Evolutionary conservation across 805 yeast species (phyloP), one percentile per base, ranked within the genome.

Genomic region (Sugiyamaella marilandica): DNA sequence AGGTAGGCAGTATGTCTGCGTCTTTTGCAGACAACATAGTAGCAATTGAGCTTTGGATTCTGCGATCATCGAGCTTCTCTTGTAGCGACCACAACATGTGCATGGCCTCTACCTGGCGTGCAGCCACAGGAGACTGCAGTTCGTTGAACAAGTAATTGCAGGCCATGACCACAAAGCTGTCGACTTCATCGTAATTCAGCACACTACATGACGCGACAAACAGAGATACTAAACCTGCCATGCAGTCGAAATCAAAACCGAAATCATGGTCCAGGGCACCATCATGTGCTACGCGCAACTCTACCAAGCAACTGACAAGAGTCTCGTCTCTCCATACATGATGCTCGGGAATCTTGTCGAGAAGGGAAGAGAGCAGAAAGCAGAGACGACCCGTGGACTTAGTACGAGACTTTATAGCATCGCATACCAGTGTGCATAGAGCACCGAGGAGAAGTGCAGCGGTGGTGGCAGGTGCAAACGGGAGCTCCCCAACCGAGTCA

Each of bases 11-110:
- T 2, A 75, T 68, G 34, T 68, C 55, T 5, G 52, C 47, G 2
- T 59, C 62, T 1, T 73, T 65, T 2, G 74, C 63, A 11, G 83
- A 62, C 31, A 87, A 74, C 45, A 81, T 73, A 1, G 78, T 71
- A 0, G 87, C 72, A 2, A 91, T 57, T 0, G 88, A 85, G 1
- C 95, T 92, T 60, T 90, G 95, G 24, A 90, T 76, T 45, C 77
- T 69, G 1, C 76, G 62, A 11, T 80, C 80, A 24, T 78, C 74
- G 16, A 75, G 70, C n/a, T 76, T 66, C 37, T 81, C 83, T 48
- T 71, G 70, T 1, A 92, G 68, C 5, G 75, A 72, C 74, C 87
- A 84, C 1, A 91, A 72, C 19, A 80, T 73, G 49, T 78, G 80
- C 0, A 85, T 87, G 0, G 85, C 76, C 60, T 87, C 95, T 1